phyloP scores from a whole-genome alignment of 495 filamentous ascomycete genomes.

The Cudoniella acicularis region DNA sequence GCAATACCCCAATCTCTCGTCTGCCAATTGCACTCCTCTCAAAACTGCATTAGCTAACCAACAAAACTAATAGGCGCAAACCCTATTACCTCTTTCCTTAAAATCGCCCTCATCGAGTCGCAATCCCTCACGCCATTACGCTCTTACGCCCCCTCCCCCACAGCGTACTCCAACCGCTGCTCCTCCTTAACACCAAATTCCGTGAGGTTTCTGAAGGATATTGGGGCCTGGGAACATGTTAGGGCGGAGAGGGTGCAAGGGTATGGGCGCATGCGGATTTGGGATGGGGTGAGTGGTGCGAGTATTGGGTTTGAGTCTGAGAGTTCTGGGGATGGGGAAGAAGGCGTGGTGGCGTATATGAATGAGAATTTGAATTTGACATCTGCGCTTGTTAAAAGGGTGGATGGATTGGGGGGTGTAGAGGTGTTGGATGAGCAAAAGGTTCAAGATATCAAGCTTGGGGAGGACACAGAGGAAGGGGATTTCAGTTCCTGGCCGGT shows the following conservation, averaged over 20 bases:
- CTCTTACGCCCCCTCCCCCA: slow-evolving; percentile 58
- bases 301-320: slow-evolving; percentile 84
- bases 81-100: slow-evolving; percentile 68
- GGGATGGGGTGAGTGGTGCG: slow-evolving; percentile 88
- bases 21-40: too few relatives aligned
- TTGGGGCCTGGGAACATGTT: slow-evolving; percentile 84
- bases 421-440: slow-evolving; percentile 69
- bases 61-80: slow-evolving; percentile 50
- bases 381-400: slow-evolving; percentile 63
- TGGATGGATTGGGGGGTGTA: slow-evolving; percentile 64
- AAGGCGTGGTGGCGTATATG: slow-evolving; percentile 81
- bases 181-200: slow-evolving; percentile 90
- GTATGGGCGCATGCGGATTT: slow-evolving; percentile 93
- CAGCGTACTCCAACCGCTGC: slow-evolving; percentile 85
- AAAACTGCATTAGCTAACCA: too few relatives aligned
- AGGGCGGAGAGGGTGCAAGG: slow-evolving; percentile 67
- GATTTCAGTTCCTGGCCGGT: slow-evolving; percentile 87
- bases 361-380: slow-evolving; percentile 90
- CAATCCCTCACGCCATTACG: slow-evolving; percentile 71
- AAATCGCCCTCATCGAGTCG: slow-evolving; percentile 84
- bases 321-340: slow-evolving; percentile 38
- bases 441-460: slow-evolving; percentile 74
- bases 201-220: slow-evolving; percentile 62
- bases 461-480: slow-evolving; percentile 60
- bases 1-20: slow-evolving; percentile 10